Conservation (phyloP, 2,329 filamentous ascomycete species). For the Coniochaeta sp. region DNA sequence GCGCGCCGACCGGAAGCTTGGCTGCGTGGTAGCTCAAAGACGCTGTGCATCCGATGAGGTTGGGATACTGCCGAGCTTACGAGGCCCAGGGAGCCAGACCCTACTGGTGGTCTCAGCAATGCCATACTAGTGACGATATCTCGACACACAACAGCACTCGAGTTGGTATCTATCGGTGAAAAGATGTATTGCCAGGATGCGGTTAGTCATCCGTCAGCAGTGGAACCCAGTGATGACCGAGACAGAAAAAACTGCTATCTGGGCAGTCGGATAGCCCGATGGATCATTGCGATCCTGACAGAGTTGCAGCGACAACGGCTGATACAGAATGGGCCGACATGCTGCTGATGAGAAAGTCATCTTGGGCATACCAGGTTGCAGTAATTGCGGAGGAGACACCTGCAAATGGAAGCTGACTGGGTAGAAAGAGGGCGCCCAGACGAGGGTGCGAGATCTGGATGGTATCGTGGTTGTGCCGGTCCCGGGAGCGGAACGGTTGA, state of each 20-base stretch:
- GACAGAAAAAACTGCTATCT: neutral
- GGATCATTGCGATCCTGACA: neutral
- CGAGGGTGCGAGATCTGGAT: neutral
- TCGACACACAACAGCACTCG: neutral
- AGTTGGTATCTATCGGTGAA: neutral
- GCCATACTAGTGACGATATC: neutral
- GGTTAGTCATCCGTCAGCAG: neutral
- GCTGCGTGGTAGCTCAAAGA: neutral
- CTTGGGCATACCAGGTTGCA: neutral
- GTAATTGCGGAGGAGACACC: neutral
- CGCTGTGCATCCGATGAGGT: neutral
- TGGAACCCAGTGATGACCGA: neutral
- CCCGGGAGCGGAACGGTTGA: neutral
- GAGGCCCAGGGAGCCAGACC: neutral
- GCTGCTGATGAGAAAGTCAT: neutral
- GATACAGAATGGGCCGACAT: neutral
- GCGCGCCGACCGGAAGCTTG: neutral
- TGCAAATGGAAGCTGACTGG: neutral
- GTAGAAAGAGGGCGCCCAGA: neutral
- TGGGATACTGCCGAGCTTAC: neutral
- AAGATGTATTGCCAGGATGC: neutral
- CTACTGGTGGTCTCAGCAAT: neutral
- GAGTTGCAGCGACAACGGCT: neutral
- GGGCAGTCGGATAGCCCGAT: neutral
- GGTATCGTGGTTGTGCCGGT: neutral